A percentile compares a stretch with the other conserved stretches of the same genome.
Evolutionary conservation across 2,329 filamentous ascomycete species (phyloP).

Genomic region (Cordyceps fumosorosea): DNA sequence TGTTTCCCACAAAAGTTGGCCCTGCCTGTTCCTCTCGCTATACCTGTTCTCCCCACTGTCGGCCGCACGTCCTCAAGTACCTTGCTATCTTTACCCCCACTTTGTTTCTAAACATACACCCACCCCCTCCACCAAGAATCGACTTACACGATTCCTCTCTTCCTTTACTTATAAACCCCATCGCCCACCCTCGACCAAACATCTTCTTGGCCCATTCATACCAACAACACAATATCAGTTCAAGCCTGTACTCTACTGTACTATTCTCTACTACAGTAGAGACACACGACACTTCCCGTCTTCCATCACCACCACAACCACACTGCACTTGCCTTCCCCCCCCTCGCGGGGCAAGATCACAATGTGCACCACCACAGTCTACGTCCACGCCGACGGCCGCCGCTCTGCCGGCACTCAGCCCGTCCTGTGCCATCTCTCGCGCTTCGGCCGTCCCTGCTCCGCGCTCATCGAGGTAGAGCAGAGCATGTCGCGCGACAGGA

Average conservation of each 20-base stretch:
- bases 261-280: constrained; percentile 2
- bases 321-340: neutral
- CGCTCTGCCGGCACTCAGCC: constrained; percentile 25
- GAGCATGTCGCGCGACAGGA: constrained; percentile 13
- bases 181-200: neutral
- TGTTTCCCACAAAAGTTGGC: neutral
- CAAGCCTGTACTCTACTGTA: neutral
- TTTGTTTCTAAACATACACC: neutral
- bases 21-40: too few relatives aligned
- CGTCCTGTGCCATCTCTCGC: constrained; percentile 33
- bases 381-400: constrained; percentile 40
- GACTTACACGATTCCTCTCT: constrained; percentile 6
- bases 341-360: constrained; percentile 23
- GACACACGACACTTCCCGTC: neutral
- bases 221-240: neutral
- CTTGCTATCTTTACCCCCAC: neutral
- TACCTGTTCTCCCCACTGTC: neutral
- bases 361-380: constrained; percentile 45
- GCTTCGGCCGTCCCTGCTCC: constrained; percentile 35
- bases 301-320: neutral
- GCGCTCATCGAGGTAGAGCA: constrained; percentile 31
- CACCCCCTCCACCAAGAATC: neutral
- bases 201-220: neutral
- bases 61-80: neutral
- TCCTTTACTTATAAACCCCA: neutral